phyloP scores from a whole-genome alignment of 2,329 filamentous ascomycete species.

The Phialemonium atrogriseum region DNA sequence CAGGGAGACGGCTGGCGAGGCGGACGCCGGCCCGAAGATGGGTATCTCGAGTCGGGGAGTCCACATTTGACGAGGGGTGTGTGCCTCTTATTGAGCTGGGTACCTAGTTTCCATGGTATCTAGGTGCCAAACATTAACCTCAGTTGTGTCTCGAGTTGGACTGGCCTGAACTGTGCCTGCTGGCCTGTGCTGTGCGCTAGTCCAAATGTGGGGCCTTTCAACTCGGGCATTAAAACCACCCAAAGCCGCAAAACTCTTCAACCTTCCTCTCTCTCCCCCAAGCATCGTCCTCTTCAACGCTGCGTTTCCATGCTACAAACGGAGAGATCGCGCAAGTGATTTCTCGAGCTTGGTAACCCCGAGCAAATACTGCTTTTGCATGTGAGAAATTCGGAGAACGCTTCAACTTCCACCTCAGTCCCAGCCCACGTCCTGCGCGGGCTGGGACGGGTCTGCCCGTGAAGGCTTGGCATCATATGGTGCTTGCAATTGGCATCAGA shows the following conservation, averaged over 20 bases:
- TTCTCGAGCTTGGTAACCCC: too few species aligned
- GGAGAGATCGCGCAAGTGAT: conserved; percentile 38
- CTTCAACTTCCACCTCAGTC: conserved; percentile 14
- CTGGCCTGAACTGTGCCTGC: too few species aligned
- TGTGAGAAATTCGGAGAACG: conserved; percentile 61
- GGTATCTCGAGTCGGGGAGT: conserved; percentile 44
- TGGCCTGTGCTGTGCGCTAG: too few species aligned
- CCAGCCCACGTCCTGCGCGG: conserved; percentile 8
- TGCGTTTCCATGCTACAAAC: conserved; percentile 87
- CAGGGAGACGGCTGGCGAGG: conserved; percentile 27
- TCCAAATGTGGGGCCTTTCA: too few species aligned
- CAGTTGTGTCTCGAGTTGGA: too few species aligned
- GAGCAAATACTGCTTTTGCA: conserved; percentile 42
- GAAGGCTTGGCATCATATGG: conserved; percentile 19
- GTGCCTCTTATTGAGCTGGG: not conserved
- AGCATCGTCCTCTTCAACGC: conserved; percentile 74
- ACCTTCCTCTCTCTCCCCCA: conserved; percentile 13
- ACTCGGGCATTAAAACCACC: too few species aligned
- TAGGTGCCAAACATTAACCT: too few species aligned
- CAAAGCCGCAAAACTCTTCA: conserved; percentile 18
- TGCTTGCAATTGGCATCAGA: conserved; percentile 25
- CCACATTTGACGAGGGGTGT: not conserved
- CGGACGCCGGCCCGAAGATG: conserved; percentile 38
- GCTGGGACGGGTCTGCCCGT: conserved; percentile 18
- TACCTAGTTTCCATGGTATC: too few species aligned